A percentile compares a stretch with the other conserved stretches of the same genome.
Evolutionary conservation across 371 early-diverging fungal species (phyloP).

Genomic region (Lichtheimia ramosa): DNA sequence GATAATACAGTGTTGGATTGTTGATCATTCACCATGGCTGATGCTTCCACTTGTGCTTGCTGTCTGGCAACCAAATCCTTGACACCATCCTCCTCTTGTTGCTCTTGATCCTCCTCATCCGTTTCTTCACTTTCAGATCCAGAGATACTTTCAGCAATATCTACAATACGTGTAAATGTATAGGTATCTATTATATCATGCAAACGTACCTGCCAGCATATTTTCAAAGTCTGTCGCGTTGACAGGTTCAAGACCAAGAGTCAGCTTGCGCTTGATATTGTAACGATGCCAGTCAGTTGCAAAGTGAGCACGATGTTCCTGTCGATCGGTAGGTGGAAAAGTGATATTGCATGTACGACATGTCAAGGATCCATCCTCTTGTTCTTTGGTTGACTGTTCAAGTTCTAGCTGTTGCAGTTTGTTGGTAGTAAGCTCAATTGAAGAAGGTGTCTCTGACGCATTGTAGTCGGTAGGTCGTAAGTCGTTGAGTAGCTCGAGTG

Average conservation of each 20-base stretch:
- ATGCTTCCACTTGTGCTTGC: slow-evolving; percentile 28
- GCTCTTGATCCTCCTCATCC: slow-evolving; percentile 16
- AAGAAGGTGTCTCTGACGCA: background rate
- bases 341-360: slow-evolving; percentile 88
- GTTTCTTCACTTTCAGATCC: slow-evolving; percentile 36
- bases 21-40: slow-evolving; percentile 28
- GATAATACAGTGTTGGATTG: slow-evolving; percentile 5
- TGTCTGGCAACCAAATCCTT: slow-evolving; percentile 43
- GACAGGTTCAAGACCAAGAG: slow-evolving; percentile 74
- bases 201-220: slow-evolving; percentile 58
- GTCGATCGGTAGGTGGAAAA: slow-evolving; percentile 69
- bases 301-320: slow-evolving; percentile 88
- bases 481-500: slow-evolving; percentile 22
- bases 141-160: slow-evolving; percentile 51
- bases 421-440: background rate
- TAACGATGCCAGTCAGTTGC: slow-evolving; percentile 93
- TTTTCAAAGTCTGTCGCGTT: slow-evolving; percentile 76
- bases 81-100: slow-evolving; percentile 15
- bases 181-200: background rate
- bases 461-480: slow-evolving; percentile 23
- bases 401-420: slow-evolving; percentile 4
- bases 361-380: slow-evolving; percentile 17
- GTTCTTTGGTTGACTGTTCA: background rate
- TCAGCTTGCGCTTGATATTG: slow-evolving; percentile 94
- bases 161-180: slow-evolving; percentile 10